A percentile compares a stretch with the other conserved stretches of the same genome.
These are phyloP conservation scores for Echinosophora koreensis DNA, from an alignment of 306 rosid genomes.

Conservation along the genomic window DNA sequence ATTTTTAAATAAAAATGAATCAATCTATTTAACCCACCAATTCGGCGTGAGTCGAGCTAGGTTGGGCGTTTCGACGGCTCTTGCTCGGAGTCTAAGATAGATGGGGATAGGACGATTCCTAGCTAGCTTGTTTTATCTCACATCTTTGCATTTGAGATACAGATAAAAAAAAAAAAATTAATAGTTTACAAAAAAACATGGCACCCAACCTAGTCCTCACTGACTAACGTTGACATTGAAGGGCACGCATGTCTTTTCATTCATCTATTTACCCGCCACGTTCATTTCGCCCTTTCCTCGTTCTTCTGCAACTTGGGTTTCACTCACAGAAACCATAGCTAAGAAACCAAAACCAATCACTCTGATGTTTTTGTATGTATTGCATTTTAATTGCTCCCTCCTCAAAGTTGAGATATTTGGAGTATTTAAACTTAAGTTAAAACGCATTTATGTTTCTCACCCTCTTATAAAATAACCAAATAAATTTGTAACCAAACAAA, in stretches of 20 bases:
- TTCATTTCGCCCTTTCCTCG: background rate
- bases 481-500: background rate
- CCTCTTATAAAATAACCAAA: background rate
- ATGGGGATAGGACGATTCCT: too few relatives aligned
- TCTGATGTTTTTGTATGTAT: background rate
- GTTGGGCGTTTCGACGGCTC: too few relatives aligned
- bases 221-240: background rate
- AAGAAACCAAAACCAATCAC: background rate
- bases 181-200: too few relatives aligned
- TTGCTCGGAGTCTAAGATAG: too few relatives aligned
- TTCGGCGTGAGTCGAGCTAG: too few relatives aligned
- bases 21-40: too few relatives aligned
- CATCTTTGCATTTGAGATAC: too few relatives aligned
- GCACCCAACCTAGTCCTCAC: too few relatives aligned
- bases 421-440: background rate
- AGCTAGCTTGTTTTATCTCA: too few relatives aligned
- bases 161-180: too few relatives aligned
- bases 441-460: background rate
- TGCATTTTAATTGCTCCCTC: background rate
- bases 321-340: conserved; percentile 2
- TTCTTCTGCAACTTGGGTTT: background rate
- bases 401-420: background rate
- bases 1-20: too few relatives aligned
- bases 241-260: conserved; percentile 32
- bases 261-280: background rate